Evolutionary conservation across 495 filamentous ascomycete genomes (phyloP).

Genomic region (Lasiosphaeria hispida): DNA sequence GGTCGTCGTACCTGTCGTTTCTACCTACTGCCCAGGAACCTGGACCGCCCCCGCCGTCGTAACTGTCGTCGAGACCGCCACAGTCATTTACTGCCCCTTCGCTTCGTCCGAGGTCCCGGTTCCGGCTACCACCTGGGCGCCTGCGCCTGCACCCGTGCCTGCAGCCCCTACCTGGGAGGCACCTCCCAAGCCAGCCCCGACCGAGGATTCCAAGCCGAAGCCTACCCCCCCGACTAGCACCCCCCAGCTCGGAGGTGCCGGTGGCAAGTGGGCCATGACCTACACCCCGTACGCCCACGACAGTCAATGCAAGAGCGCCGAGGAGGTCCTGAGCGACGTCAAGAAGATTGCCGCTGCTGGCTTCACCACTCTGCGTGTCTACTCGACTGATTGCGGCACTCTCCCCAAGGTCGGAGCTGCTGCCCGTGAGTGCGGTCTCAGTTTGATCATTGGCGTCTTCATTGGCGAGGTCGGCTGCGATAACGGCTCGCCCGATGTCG

Average conservation of each 20-base stretch:
- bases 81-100: conserved; percentile 72
- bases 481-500: conserved; percentile 47
- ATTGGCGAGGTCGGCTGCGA: conserved; percentile 62
- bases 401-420: conserved; percentile 72
- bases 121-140: conserved; percentile 22
- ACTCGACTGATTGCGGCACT: conserved; percentile 85
- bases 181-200: conserved; percentile 11
- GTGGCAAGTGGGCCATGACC: conserved; percentile 76
- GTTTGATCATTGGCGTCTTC: conserved; percentile 83
- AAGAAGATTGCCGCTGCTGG: conserved; percentile 65
- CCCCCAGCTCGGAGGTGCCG: conserved; percentile 28
- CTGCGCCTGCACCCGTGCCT: conserved; percentile 24
- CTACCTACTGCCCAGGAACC: conserved; percentile 65
- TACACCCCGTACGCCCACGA: conserved; percentile 76
- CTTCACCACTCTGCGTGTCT: conserved; percentile 80
- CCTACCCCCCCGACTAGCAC: conserved; percentile 15
- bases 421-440: conserved; percentile 59
- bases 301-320: conserved; percentile 65
- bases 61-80: conserved; percentile 66
- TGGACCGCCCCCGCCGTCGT: conserved; percentile 68
- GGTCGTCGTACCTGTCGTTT: conserved; percentile 63
- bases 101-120: conserved; percentile 28
- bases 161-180: conserved; percentile 12
- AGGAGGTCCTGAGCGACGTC: conserved; percentile 63
- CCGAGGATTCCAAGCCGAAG: conserved; percentile 16